Conservation (phyloP, 1,284 basidiomycete genomes). For the Ustilago shanxiensis region DNA sequence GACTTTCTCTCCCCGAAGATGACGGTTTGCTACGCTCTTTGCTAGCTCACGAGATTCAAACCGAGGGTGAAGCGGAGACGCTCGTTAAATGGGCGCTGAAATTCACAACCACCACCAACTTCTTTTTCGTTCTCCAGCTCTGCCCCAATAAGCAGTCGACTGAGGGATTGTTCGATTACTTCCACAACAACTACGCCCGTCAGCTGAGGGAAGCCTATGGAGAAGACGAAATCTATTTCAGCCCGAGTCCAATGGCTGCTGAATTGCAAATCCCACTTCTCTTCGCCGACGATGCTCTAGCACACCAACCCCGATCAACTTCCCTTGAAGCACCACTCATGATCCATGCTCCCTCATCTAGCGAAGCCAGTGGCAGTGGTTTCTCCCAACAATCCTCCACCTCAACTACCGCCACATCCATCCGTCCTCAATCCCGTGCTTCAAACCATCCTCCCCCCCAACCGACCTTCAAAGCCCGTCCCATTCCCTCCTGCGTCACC, state of each 20-base stretch:
- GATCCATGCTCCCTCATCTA: slow-evolving; percentile 7
- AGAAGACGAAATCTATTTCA: slow-evolving; percentile 49
- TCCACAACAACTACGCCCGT: background rate
- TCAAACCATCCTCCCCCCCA: background rate
- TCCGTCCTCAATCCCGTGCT: no score
- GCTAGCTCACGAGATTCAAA: slow-evolving; percentile 37
- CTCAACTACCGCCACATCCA: slow-evolving; percentile 11
- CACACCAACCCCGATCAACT: background rate
- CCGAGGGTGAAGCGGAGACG: slow-evolving; percentile 31
- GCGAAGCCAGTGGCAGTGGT: slow-evolving; percentile 20
- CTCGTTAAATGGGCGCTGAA: slow-evolving; percentile 36
- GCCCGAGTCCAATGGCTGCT: slow-evolving; percentile 22
- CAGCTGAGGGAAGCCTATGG: slow-evolving; percentile 33
- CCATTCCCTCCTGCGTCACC: slow-evolving; percentile 48
- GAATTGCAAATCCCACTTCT: slow-evolving; percentile 47
- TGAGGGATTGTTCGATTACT: background rate
- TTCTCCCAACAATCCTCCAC: slow-evolving; percentile 10
- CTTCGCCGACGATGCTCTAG: slow-evolving; percentile 37
- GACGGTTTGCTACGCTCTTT: slow-evolving; percentile 49
- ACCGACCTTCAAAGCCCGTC: slow-evolving; percentile 16
- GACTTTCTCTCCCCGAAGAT: slow-evolving; percentile 38
- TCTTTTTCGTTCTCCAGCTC: slow-evolving; percentile 42
- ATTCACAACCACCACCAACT: slow-evolving; percentile 39
- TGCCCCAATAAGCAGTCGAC: slow-evolving; percentile 4
- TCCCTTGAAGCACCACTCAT: background rate